Percentiles rank a stretch among this genome's conserved stretches.
These are phyloP conservation scores for Spizellomyces sp. DNA, from an alignment of 192 early-diverging fungal genomes.

Conservation along the genomic window DNA sequence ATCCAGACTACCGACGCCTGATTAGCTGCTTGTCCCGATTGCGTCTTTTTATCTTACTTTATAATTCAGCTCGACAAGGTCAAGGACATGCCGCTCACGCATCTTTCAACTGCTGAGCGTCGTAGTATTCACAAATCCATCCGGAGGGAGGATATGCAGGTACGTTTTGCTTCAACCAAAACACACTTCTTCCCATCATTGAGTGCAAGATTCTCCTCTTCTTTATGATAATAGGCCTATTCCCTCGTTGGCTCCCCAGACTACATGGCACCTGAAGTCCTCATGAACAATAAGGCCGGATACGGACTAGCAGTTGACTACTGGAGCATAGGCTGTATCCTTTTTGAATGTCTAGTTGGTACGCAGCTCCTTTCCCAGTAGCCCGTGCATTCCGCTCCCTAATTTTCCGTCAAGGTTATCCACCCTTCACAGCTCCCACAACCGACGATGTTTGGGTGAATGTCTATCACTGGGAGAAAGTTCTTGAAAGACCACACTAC, in stretches of 20 bases:
- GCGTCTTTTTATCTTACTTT: not conserved
- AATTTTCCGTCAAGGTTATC: slow-evolving; percentile 51
- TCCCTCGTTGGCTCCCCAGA: slow-evolving; percentile 89
- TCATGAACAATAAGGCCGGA: slow-evolving; percentile 50
- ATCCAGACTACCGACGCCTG: no score
- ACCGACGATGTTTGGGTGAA: slow-evolving; percentile 83
- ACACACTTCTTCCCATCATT: no score
- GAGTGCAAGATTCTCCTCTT: no score
- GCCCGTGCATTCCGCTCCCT: slow-evolving; percentile 1
- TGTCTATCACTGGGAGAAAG: slow-evolving; percentile 78
- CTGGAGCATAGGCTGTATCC: slow-evolving; percentile 76
- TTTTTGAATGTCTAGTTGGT: slow-evolving; percentile 74
- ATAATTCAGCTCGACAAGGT: slow-evolving; percentile 45
- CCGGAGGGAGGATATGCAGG: slow-evolving; percentile 41
- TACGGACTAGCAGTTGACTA: slow-evolving; percentile 75
- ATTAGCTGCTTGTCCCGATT: no score
- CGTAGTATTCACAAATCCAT: slow-evolving; percentile 47
- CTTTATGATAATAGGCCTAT: slow-evolving; percentile 46
- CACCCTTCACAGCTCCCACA: slow-evolving; percentile 70
- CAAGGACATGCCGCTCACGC: slow-evolving; percentile 35
- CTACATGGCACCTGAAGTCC: slow-evolving; percentile 93
- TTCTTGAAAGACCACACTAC: slow-evolving; percentile 79
- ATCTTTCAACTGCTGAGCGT: slow-evolving; percentile 35
- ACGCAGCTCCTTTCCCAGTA: slow-evolving; percentile 16
- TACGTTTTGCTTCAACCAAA: no score